Conservation (phyloP, 139 green algal species). For the Chlorella sp. region DNA sequence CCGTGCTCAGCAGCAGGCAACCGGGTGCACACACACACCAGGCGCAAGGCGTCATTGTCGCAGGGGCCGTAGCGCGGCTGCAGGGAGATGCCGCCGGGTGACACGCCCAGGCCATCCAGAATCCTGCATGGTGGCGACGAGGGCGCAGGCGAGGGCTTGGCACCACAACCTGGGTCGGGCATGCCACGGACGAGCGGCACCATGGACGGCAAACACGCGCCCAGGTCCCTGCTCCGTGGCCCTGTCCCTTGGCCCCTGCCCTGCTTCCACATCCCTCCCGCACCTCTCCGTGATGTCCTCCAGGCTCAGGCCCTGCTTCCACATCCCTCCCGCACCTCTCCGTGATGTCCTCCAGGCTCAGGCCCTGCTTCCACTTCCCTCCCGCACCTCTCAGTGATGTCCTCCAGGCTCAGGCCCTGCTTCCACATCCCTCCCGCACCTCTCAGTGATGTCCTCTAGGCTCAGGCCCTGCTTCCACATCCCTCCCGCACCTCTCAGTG, state of each 20-base stretch:
- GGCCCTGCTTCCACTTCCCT: no score
- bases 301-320: neutral
- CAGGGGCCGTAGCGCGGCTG: conserved; percentile 75
- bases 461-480: no score
- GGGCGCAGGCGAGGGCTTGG: no score
- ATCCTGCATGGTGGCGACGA: conserved; percentile 24
- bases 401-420: no score
- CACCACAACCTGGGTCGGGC: no score
- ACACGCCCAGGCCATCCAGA: conserved; percentile 51
- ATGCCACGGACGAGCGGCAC: no score
- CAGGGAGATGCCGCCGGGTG: conserved; percentile 34
- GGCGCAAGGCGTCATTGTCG: conserved; percentile 40
- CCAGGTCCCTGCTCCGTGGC: no score
- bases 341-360: neutral
- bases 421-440: no score
- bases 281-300: neutral
- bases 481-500: neutral
- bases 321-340: neutral
- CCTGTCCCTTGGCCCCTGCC: neutral
- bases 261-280: neutral
- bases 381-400: no score
- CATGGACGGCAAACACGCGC: no score
- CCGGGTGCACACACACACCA: no score
- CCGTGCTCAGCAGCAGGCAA: conserved; percentile 3
- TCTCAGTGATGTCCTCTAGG: no score